These are phyloP conservation scores for Alternaria viburni DNA, from an alignment of 2,329 filamentous ascomycete genomes.

Conservation along the genomic window DNA sequence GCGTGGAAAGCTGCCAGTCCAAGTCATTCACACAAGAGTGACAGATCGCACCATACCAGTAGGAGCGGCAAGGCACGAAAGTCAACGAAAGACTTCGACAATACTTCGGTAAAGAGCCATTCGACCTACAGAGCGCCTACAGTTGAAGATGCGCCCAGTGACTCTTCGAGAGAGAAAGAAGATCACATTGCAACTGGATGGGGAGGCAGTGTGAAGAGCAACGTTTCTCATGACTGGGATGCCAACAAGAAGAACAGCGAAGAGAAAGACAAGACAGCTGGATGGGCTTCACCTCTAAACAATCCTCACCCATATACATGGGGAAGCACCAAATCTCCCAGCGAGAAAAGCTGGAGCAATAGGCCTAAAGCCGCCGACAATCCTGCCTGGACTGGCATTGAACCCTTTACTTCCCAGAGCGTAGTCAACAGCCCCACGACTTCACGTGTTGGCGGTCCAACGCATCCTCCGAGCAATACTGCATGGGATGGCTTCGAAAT, in stretches of 20 bases:
- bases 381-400: background rate
- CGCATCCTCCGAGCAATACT: background rate
- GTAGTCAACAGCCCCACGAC: background rate
- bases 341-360: background rate
- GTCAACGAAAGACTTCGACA: background rate
- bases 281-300: background rate
- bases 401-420: background rate
- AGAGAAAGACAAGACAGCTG: background rate
- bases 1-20: constrained; percentile 1
- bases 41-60: background rate
- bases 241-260: background rate
- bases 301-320: constrained; percentile 8
- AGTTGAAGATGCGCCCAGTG: constrained; percentile 26
- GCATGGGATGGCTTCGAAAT: constrained; percentile 31
- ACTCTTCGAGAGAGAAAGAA: constrained; percentile 9
- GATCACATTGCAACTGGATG: background rate
- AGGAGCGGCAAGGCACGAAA: background rate
- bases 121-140: constrained; percentile 31
- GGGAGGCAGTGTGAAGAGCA: constrained; percentile 3
- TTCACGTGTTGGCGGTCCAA: background rate
- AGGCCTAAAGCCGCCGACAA: background rate
- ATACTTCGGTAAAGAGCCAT: constrained; percentile 11
- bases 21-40: background rate
- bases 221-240: background rate
- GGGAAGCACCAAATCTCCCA: background rate